Conservation (phyloP, 306 rosid species). For the Hippophae tibetana region DNA sequence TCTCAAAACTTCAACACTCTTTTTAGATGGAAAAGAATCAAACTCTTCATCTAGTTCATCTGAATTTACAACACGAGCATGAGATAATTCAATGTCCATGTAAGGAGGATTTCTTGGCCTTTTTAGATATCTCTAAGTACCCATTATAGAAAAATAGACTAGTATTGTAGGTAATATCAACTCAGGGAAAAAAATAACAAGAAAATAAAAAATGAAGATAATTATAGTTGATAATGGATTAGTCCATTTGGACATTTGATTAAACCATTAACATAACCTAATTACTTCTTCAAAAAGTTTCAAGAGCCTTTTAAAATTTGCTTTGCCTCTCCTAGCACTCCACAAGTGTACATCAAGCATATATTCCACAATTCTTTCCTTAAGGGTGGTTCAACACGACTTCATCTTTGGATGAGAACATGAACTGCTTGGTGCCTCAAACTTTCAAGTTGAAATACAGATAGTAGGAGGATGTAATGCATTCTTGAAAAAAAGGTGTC, state of each 20-base stretch:
- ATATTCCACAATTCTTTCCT: slow-evolving; percentile 15
- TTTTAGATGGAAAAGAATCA: slow-evolving; percentile 35
- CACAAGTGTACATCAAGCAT: slow-evolving; percentile 27
- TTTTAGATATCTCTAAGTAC: not conserved
- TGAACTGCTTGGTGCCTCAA: slow-evolving; percentile 9
- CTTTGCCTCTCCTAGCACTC: slow-evolving; percentile 31
- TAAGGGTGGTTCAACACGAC: slow-evolving; percentile 18
- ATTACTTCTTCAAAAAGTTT: slow-evolving; percentile 6
- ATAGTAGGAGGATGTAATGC: slow-evolving; percentile 15
- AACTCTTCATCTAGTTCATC: slow-evolving; percentile 49
- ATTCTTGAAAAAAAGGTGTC: slow-evolving; percentile 11
- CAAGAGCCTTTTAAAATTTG: slow-evolving; percentile 25
- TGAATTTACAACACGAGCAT: slow-evolving; percentile 15
- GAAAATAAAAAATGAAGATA: not conserved
- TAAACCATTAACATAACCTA: slow-evolving; percentile 7
- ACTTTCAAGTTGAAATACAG: not conserved
- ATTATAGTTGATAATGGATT: not conserved
- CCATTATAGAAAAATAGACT: slow-evolving; percentile 1
- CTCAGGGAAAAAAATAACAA: slow-evolving; percentile 13
- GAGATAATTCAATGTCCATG: slow-evolving; percentile 26
- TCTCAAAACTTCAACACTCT: slow-evolving; percentile 13
- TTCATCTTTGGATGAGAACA: not conserved
- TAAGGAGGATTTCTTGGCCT: slow-evolving; percentile 27
- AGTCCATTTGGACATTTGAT: slow-evolving; percentile 22
- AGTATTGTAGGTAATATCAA: slow-evolving; percentile 7